phyloP scores from a whole-genome alignment of 2,329 filamentous ascomycete genomes.

The Dactylella cylindrospora region DNA sequence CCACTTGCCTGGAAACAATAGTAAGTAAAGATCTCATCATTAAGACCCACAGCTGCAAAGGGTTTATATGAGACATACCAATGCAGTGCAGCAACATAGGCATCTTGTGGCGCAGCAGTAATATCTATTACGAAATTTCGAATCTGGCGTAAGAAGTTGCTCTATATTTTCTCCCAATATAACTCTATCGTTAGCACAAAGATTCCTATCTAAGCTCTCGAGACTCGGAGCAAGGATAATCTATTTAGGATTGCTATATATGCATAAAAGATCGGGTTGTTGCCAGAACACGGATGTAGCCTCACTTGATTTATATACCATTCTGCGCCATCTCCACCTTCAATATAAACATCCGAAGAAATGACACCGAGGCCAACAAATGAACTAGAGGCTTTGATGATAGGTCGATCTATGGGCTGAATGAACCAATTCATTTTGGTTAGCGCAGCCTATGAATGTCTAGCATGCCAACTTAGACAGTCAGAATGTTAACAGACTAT shows the following conservation, averaged over 20 bases:
- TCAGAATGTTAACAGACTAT: too few relatives aligned
- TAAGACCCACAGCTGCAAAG: neutral
- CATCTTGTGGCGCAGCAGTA: slow-evolving; percentile 45
- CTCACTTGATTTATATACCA: slow-evolving; percentile 56
- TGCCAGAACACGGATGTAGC: too few relatives aligned
- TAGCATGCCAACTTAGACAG: too few relatives aligned
- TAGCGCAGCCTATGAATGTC: too few relatives aligned
- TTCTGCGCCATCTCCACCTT: slow-evolving; percentile 52
- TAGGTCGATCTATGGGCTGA: slow-evolving; percentile 56
- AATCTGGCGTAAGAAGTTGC: slow-evolving; percentile 61
- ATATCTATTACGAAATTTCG: slow-evolving; percentile 60
- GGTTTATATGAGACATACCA: neutral
- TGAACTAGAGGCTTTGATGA: slow-evolving; percentile 69
- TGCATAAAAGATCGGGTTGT: too few relatives aligned
- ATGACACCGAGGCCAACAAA: slow-evolving; percentile 87
- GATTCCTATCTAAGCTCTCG: too few relatives aligned
- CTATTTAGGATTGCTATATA: too few relatives aligned
- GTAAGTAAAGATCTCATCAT: neutral
- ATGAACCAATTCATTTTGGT: neutral
- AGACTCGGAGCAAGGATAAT: too few relatives aligned
- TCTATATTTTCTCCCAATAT: slow-evolving; percentile 50
- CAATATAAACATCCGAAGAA: slow-evolving; percentile 79
- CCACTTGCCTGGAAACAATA: slow-evolving; percentile 31
- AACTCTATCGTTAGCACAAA: slow-evolving; percentile 66
- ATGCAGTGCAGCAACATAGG: slow-evolving; percentile 30